Base-by-base conservation (phyloP, 345 rosid genomes). In the Moricandia arvensis region DNA sequence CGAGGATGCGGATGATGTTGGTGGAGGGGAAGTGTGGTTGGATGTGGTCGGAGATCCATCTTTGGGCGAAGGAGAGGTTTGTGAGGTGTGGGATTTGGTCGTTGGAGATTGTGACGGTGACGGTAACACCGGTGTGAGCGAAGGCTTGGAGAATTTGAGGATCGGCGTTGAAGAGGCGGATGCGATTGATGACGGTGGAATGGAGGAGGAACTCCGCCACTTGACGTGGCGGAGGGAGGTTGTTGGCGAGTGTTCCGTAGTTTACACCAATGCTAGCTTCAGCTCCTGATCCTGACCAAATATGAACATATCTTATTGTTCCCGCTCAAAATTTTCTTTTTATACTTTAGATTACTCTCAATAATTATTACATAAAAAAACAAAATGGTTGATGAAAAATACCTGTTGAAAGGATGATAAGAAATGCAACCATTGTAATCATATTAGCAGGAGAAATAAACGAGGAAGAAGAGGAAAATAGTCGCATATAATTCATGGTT, bases 201-300 rank as follows among this genome's bases (percentile, higher is more conserved):
- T 86, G 78, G 37, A 83, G 70, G 16, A 94, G 84, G 83, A 91
- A 94, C 33, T 74, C 79, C 0, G 97, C 98, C 1, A 91, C 97
- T 71, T 82, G 74, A 13, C 64, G 17, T 11, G 96, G 97, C 2
- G 95, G 93, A 3, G 95, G 98, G 15, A 91, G 95, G 72, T 91
- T 73, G 86, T 82, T 66, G 0, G 91, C 95, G 9, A 86, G 67
- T 15, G 92, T 90, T 62, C 97, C 98, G 70, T 90, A 94, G 81
- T 91, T 90, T 8, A 88, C 91, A 45, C 97, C 97, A 21, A 91
- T 77, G 13, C 69, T 69, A 13, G 82, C 93, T 47, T 81, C 76
- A 11, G 51, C 83, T 79, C 85, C 91, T 59, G 49, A 62, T 33
- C 35, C 8, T 75, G 18, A 59, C 43, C 45, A 68, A 75, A 75